Percentiles rank a stretch among this genome's conserved stretches.
Evolutionary conservation across 2,329 filamentous ascomycete genomes (phyloP).

Genomic region (Trichoderma atroviride): DNA sequence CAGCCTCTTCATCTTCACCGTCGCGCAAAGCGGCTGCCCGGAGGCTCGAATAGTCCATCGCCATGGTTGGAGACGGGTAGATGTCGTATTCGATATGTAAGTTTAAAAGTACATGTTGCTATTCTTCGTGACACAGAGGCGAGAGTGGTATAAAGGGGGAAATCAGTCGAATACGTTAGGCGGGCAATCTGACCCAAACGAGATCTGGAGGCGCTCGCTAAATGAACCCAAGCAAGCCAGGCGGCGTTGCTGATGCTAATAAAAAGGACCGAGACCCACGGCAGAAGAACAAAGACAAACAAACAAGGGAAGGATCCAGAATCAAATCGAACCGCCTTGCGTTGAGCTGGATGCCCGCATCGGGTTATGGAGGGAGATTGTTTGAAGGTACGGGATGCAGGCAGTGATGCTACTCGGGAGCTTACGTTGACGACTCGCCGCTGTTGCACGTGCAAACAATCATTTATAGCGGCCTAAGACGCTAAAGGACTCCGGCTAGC

Average conservation of each 20-base stretch:
- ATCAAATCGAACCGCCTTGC: neutral
- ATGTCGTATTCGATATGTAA: neutral
- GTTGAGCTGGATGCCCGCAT: slow-evolving; percentile 6
- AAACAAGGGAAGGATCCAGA: neutral
- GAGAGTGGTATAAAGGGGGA: neutral
- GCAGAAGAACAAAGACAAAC: neutral
- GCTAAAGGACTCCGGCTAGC: neutral
- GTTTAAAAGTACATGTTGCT: slow-evolving; percentile 11
- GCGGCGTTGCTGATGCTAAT: neutral
- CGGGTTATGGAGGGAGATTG: neutral
- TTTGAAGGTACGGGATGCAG: neutral
- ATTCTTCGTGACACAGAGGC: neutral
- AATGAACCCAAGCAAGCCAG: neutral
- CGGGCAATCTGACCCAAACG: neutral
- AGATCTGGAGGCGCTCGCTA: neutral
- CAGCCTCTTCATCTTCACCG: slow-evolving; percentile 90
- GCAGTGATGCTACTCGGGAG: neutral
- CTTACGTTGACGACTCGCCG: slow-evolving; percentile 14
- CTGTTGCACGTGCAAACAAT: slow-evolving; percentile 3
- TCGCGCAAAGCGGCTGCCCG: slow-evolving; percentile 85
- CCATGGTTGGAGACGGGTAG: slow-evolving; percentile 13
- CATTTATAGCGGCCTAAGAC: neutral
- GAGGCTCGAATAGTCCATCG: slow-evolving; percentile 74
- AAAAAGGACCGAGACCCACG: neutral
- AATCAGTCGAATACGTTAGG: neutral